These are phyloP conservation scores for Fusarium sp. DNA, from an alignment of 2,329 filamentous ascomycete species.

Conservation along the genomic window DNA sequence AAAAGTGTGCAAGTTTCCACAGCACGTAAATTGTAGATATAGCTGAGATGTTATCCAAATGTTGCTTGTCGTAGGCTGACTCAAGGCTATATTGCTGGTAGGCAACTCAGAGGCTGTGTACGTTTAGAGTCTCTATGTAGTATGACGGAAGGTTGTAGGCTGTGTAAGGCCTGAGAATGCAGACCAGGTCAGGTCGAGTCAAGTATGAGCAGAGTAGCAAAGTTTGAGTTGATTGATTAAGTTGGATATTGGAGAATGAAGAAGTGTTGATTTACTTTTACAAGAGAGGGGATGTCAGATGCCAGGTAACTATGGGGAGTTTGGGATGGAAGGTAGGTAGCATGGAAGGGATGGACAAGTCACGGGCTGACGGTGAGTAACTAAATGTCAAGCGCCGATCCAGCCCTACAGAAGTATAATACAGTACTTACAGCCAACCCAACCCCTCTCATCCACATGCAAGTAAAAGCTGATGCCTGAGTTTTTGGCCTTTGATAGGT, in stretches of 20 bases:
- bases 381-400: not conserved
- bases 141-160: not conserved
- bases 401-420: slow-evolving; percentile 24
- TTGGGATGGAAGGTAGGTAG: not conserved
- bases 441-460: not conserved
- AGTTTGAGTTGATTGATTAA: no score
- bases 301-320: not conserved
- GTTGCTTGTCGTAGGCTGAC: slow-evolving; percentile 20
- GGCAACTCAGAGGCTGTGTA: not conserved
- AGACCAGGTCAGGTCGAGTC: no score
- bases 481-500: not conserved
- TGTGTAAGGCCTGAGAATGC: not conserved
- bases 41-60: not conserved
- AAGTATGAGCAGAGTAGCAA: no score
- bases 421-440: not conserved
- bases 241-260: no score
- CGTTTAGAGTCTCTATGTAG: not conserved
- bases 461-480: slow-evolving; percentile 31
- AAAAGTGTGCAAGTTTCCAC: not conserved
- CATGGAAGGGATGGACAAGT: not conserved
- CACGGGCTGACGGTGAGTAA: slow-evolving; percentile 24
- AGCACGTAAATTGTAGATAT: not conserved
- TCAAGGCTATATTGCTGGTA: not conserved
- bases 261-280: no score
- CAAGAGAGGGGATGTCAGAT: no score